Evolutionary conservation across 371 early-diverging fungal species (phyloP), one percentile per base, ranked within the genome.

Genomic region (Dichotomocladium elegans): DNA sequence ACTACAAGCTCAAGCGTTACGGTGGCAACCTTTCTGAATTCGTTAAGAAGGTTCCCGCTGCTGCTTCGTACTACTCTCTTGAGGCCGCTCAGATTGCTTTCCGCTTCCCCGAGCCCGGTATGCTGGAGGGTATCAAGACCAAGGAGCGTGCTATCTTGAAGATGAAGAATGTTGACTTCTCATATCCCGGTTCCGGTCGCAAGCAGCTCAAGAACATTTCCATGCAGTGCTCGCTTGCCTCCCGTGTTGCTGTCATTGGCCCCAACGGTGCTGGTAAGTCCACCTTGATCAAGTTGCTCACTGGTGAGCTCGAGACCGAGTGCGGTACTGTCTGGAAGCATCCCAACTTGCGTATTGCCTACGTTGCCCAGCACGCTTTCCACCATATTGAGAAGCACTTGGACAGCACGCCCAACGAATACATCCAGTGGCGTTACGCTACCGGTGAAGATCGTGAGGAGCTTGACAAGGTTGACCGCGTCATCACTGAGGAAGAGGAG

Each of bases 321-420:
- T 57, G 63, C 27, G 79, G 89, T 71, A 74, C 85, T 49, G 86
- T 90, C 49, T 82, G 80, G 79, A 87, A 85, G 77, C 89, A 89
- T 62, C 88, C 88, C 28, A 86, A 85, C 68, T 74, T 89, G 55
- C 88, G 92, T 57, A 83, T 90, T 62, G 91, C 86, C 25, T 93
- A 92, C 62, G 91, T 93, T 49, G 90, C 93, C 25, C 94, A 95
- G 72, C 91, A 93, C 53, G 89, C 90, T 47, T 90, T 92, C 85
- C 88, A 90, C 63, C 90, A 92, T 59, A 71, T 92, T 63, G 89
- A 90, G 52, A 83, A 86, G 65, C 92, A 92, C 57, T 64, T 88
- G 65, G 89, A 89, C 52, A 74, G 69, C 54, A 89, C 92, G 1
- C 89, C 92, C 17, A 89, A 89, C 71, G 82, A 85, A 46, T 92